phyloP scores from a whole-genome alignment of 1,139 yeast genomes.

The Geotrichum phurueaensis region DNA sequence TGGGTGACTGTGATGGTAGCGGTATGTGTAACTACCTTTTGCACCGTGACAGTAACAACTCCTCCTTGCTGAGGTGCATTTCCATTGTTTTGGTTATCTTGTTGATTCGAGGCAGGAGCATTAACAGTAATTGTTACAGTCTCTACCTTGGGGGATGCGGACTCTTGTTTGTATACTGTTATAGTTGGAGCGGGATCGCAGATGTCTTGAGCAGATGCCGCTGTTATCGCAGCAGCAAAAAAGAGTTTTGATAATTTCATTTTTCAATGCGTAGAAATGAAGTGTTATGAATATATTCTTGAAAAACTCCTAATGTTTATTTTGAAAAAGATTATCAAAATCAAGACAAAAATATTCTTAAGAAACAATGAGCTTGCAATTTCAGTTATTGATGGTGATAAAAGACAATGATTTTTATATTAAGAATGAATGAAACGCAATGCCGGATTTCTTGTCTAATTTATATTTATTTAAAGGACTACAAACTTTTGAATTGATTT shows the following conservation, averaged over 20 bases:
- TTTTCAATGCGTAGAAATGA: not conserved
- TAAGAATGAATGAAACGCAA: not conserved
- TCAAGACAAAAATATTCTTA: no score
- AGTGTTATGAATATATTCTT: not conserved
- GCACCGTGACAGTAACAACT: slow-evolving; percentile 2
- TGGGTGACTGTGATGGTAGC: not conserved
- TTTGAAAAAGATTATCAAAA: not conserved
- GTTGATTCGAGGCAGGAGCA: not conserved
- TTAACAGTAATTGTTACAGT: not conserved
- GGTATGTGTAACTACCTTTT: not conserved
- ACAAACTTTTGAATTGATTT: not conserved
- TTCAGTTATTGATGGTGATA: not conserved
- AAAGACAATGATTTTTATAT: no score
- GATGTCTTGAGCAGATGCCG: not conserved
- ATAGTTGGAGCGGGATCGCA: not conserved
- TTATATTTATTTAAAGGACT: not conserved
- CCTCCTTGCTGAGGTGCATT: not conserved
- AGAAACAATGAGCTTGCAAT: no score
- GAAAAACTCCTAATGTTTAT: not conserved
- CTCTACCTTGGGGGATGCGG: not conserved
- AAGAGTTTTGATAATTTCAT: not conserved
- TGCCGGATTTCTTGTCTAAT: not conserved
- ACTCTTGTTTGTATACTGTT: not conserved
- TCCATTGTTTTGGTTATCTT: not conserved
- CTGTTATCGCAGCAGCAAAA: not conserved